Conservation (phyloP, 345 rosid species). For the Mercurialis annua region DNA sequence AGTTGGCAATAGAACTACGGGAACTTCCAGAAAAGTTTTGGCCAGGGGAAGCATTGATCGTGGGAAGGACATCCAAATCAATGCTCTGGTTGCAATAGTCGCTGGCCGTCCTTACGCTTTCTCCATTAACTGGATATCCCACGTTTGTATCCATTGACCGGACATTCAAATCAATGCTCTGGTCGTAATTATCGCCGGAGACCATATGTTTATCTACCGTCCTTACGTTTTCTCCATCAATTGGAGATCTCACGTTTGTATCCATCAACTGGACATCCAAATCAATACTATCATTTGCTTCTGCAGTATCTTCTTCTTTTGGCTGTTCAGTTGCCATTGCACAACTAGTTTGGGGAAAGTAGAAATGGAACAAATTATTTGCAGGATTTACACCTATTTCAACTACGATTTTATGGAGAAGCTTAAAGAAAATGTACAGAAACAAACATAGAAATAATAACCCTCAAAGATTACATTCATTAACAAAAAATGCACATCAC, state of each 20-base stretch:
- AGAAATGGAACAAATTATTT: not conserved
- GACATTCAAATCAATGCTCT: constrained; percentile 3
- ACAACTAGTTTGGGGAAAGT: constrained; percentile 3
- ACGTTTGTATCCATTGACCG: no score
- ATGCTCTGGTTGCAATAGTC: no score
- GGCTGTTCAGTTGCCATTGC: constrained; percentile 28
- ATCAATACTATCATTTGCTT: not conserved
- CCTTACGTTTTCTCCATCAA: constrained; percentile 21
- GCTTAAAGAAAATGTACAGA: not conserved
- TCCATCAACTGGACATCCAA: constrained; percentile 14
- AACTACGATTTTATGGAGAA: not conserved
- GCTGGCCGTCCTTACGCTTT: no score
- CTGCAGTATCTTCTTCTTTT: constrained; percentile 16
- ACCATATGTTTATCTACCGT: no score
- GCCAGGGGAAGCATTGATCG: constrained; percentile 11
- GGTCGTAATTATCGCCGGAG: constrained; percentile 7
- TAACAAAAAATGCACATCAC: not conserved
- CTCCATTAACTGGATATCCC: no score
- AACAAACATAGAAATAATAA: not conserved
- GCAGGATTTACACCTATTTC: not conserved
- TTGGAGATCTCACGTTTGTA: not conserved
- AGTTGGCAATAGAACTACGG: not conserved
- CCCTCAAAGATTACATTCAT: not conserved
- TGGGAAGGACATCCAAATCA: constrained; percentile 18
- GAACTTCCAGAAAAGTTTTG: constrained; percentile 10